Conservation (phyloP, 2,329 filamentous ascomycete species). For the Aspergillus ibericus region DNA sequence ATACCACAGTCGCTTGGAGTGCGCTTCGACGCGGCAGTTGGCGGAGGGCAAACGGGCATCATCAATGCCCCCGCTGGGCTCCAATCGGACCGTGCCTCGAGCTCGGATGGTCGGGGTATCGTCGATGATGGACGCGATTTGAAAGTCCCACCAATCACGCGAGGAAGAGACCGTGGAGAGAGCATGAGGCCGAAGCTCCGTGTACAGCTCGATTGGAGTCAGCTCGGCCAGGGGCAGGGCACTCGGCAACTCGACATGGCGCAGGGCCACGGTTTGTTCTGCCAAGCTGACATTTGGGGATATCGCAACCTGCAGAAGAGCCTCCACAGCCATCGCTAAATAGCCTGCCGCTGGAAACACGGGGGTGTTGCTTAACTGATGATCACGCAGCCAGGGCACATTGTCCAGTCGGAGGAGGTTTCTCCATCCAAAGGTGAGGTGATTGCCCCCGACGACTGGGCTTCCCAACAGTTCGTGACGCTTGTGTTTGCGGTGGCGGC, state of each 20-base stretch:
- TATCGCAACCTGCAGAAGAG: neutral
- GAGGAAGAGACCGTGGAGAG: neutral
- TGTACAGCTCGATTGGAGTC: neutral
- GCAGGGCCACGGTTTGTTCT: neutral
- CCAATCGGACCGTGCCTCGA: neutral
- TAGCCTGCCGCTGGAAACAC: neutral
- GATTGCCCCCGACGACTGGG: conserved; percentile 27
- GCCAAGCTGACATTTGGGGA: neutral
- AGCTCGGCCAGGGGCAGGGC: neutral
- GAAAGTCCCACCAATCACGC: neutral
- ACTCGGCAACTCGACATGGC: neutral
- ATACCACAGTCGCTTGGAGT: neutral
- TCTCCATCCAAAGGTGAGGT: conserved; percentile 20
- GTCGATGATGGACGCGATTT: neutral
- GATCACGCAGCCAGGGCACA: conserved; percentile 45
- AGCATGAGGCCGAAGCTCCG: neutral
- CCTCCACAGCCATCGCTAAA: neutral
- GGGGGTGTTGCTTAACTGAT: neutral
- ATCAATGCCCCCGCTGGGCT: neutral
- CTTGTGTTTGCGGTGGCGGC: neutral
- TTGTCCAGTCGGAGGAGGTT: conserved; percentile 27
- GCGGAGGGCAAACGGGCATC: too few species aligned
- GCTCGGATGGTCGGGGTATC: neutral
- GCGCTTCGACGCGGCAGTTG: neutral
- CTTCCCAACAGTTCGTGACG: conserved; percentile 24